These are phyloP conservation scores for Paraphysoderma sedebokerense DNA, from an alignment of 371 early-diverging fungal species.

Conservation along the genomic window DNA sequence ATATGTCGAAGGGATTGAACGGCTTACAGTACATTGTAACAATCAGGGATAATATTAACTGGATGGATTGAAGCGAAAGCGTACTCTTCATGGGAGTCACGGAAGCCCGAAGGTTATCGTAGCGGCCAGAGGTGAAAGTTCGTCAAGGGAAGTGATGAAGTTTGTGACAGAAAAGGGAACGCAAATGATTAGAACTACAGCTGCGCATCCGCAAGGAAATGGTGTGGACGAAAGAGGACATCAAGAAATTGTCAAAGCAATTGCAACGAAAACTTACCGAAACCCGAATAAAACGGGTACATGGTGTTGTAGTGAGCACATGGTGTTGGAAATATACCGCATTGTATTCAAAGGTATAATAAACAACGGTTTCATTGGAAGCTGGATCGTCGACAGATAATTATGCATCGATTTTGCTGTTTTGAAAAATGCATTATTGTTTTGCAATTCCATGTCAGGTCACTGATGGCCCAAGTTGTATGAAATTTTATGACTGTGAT, in stretches of 20 bases:
- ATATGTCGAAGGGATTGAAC: not conserved
- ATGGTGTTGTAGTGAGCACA: conserved; percentile 1
- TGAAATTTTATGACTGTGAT: too few species aligned
- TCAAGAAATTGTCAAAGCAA: not conserved
- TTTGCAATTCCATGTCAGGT: too few species aligned
- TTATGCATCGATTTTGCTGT: too few species aligned
- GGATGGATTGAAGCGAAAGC: conserved; percentile 9
- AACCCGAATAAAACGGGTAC: conserved; percentile 1
- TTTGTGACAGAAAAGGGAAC: conserved; percentile 5
- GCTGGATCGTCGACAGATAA: too few species aligned
- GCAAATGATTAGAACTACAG: conserved; percentile 1
- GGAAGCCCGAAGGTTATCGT: conserved; percentile 2
- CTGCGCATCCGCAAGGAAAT: conserved; percentile 7
- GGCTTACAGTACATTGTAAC: conserved; percentile 3
- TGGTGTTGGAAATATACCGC: too few species aligned
- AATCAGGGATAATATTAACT: conserved; percentile 5
- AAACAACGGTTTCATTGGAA: too few species aligned
- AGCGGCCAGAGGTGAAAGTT: conserved; percentile 8
- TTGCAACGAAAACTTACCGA: not conserved
- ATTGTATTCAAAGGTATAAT: too few species aligned
- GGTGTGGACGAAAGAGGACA: conserved; percentile 9
- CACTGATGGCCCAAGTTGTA: too few species aligned
- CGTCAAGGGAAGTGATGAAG: not conserved
- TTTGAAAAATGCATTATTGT: too few species aligned
- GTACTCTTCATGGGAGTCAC: conserved; percentile 1